Conservation (phyloP, 2,329 filamentous ascomycete genomes). For the Blastomyces silverae region DNA sequence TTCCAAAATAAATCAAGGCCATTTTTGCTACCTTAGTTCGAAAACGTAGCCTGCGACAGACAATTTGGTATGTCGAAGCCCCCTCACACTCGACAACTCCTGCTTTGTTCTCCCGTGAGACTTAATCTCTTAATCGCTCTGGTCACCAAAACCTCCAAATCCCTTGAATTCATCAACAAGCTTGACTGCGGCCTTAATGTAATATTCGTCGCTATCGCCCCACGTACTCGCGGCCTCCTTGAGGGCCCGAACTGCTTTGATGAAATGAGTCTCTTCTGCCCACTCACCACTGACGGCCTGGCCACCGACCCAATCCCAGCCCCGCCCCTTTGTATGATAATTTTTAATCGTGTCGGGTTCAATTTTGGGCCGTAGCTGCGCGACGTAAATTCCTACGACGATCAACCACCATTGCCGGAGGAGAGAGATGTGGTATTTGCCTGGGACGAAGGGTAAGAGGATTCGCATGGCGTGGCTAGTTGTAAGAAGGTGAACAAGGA, state of each 20-base stretch:
- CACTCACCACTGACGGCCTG: slow-evolving; percentile 62
- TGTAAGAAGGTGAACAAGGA: slow-evolving; percentile 73
- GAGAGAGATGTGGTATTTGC: slow-evolving; percentile 63
- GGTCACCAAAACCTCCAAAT: slow-evolving; percentile 23
- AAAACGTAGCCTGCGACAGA: neutral
- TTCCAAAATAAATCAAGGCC: neutral
- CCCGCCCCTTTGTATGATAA: slow-evolving; percentile 55
- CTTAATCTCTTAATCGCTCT: neutral
- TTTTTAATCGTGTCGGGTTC: slow-evolving; percentile 57
- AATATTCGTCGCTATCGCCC: slow-evolving; percentile 42
- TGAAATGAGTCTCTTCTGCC: slow-evolving; percentile 70
- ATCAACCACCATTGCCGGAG: slow-evolving; percentile 88
- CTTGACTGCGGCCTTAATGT: slow-evolving; percentile 46
- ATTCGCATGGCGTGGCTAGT: slow-evolving; percentile 84
- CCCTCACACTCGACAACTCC: neutral
- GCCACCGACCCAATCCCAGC: slow-evolving; percentile 70
- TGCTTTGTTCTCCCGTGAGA: neutral
- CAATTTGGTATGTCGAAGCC: neutral
- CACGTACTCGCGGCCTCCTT: slow-evolving; percentile 55
- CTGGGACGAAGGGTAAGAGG: slow-evolving; percentile 68
- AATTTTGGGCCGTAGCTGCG: slow-evolving; percentile 65
- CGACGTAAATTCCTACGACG: slow-evolving; percentile 68
- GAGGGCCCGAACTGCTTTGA: slow-evolving; percentile 75
- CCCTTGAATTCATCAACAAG: slow-evolving; percentile 43
- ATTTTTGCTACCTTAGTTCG: neutral